Conservation (phyloP, 495 filamentous ascomycete genomes). For the Tuber magnatum region DNA sequence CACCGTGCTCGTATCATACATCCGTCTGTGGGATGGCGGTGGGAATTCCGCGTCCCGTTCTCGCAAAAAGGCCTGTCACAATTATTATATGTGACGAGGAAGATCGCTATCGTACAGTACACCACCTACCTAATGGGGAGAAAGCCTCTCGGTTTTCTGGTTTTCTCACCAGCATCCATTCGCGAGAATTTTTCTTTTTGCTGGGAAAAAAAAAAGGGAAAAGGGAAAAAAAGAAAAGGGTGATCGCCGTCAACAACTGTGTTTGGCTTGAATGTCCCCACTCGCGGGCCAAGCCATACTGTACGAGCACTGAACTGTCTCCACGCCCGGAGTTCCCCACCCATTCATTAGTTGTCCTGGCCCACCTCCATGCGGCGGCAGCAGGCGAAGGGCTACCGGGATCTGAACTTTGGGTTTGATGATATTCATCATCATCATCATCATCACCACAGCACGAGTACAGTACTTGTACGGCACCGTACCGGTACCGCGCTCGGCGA, state of each 20-base stretch:
- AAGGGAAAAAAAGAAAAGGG: neutral
- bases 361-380: neutral
- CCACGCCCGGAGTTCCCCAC: neutral
- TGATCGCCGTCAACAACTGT: neutral
- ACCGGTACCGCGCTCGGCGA: no score
- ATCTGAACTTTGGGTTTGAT: no score
- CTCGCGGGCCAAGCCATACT: neutral
- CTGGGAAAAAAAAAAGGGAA: neutral
- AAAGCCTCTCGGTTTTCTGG: neutral
- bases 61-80: neutral
- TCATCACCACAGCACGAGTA: neutral
- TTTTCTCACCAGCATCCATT: neutral
- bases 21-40: neutral
- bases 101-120: neutral
- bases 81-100: neutral
- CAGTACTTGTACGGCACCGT: neutral
- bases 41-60: neutral
- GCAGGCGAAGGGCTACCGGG: neutral
- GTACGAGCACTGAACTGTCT: no score
- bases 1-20: neutral
- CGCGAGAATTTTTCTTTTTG: neutral
- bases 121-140: neutral
- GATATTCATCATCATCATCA: neutral
- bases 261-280: neutral
- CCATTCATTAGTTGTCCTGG: neutral